Percentiles rank a stretch among this genome's conserved stretches.
phyloP scores from a whole-genome alignment of 257 asterid genomes.

The Catharanthus roseus region DNA sequence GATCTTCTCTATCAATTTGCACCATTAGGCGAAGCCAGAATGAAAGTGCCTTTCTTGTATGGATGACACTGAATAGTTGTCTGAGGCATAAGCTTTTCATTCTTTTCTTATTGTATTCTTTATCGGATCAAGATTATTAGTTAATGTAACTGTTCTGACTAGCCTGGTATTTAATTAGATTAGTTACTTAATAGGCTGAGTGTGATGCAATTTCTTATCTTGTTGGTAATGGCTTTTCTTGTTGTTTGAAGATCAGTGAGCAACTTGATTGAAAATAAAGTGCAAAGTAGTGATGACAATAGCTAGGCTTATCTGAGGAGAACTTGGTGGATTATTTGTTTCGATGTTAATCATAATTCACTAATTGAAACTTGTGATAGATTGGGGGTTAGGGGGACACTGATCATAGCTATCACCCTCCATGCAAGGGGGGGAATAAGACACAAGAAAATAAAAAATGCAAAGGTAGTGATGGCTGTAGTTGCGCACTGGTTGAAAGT shows the following conservation, averaged over 20 bases:
- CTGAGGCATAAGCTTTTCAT: no score
- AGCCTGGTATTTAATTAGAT: no score
- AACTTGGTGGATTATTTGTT: background rate
- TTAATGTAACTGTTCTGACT: no score
- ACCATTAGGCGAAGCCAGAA: no score
- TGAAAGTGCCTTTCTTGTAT: no score
- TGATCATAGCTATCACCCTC: background rate
- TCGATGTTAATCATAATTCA: background rate
- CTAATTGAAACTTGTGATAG: background rate
- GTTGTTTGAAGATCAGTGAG: background rate
- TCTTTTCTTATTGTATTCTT: no score
- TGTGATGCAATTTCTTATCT: background rate
- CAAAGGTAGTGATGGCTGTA: background rate
- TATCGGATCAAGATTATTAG: no score
- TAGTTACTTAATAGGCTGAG: background rate
- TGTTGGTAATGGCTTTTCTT: background rate
- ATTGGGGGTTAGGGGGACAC: background rate
- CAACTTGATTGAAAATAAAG: background rate
- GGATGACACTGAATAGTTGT: no score
- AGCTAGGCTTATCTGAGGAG: background rate
- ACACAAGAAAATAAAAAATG: no score
- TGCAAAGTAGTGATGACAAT: background rate
- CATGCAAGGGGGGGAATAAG: background rate
- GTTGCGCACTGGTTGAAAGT: background rate
- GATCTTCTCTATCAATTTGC: no score